These are phyloP conservation scores for Fusarium nygamai DNA, from an alignment of 2,329 filamentous ascomycete species.

Conservation along the genomic window DNA sequence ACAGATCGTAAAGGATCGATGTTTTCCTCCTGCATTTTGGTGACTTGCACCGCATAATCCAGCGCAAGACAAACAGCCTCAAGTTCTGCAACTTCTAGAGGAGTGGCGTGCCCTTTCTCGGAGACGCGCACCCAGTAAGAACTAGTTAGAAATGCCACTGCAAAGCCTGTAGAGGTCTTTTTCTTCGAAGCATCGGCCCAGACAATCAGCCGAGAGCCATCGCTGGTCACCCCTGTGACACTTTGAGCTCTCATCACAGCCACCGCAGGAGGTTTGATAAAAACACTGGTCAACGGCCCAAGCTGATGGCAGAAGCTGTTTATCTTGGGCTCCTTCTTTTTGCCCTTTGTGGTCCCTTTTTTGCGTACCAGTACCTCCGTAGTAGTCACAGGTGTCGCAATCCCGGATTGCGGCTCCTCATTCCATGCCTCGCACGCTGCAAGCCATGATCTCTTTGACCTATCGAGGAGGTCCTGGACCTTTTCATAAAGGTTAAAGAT, in stretches of 20 bases:
- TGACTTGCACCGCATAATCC: background rate
- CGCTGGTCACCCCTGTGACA: background rate
- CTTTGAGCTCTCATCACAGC: background rate
- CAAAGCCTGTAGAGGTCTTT: background rate
- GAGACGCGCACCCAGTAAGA: background rate
- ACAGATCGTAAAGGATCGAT: background rate
- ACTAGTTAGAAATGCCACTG: background rate
- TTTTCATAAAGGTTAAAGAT: background rate
- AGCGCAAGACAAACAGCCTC: background rate
- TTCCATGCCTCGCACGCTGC: background rate
- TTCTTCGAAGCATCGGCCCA: background rate
- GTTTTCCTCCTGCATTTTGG: background rate
- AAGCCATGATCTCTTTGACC: background rate
- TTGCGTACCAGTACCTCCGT: background rate
- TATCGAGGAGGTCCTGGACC: background rate
- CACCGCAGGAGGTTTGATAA: background rate
- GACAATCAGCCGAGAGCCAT: background rate
- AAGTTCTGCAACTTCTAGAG: background rate
- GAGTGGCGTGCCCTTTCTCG: background rate
- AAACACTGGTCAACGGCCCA: background rate
- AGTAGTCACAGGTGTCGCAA: background rate
- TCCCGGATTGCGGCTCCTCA: background rate
- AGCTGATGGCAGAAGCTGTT: background rate
- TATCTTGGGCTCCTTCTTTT: background rate
- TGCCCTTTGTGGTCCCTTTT: background rate